Percentiles rank a stretch among this genome's conserved stretches.
Conservation (phyloP, 1,284 basidiomycete species). For the Leccinum angustisporum region DNA sequence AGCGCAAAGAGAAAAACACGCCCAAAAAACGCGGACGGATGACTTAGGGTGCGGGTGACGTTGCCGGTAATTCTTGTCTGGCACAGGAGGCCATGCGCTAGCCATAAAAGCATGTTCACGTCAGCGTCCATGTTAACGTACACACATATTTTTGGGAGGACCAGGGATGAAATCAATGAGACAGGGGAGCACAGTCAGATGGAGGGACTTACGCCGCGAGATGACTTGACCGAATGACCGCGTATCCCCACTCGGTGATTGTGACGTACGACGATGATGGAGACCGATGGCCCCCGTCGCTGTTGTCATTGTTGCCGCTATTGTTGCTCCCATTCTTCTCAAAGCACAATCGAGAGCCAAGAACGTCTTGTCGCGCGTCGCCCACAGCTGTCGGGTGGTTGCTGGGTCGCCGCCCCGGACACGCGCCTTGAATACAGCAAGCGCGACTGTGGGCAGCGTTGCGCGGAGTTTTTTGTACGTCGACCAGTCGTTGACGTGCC, state of each 20-base stretch:
- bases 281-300: neutral
- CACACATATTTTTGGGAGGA: neutral
- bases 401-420: slow-evolving; percentile 69
- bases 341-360: slow-evolving; percentile 56
- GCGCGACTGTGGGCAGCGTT: slow-evolving; percentile 69
- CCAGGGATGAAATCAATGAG: too few relatives aligned
- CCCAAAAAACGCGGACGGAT: slow-evolving; percentile 11
- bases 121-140: neutral
- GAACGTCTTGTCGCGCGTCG: slow-evolving; percentile 67
- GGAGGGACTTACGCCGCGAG: slow-evolving; percentile 60
- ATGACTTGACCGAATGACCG: slow-evolving; percentile 73
- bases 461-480: slow-evolving; percentile 73
- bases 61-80: slow-evolving; percentile 77
- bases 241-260: slow-evolving; percentile 75
- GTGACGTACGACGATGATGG: neutral
- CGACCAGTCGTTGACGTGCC: slow-evolving; percentile 67
- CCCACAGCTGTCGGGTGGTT: slow-evolving; percentile 70
- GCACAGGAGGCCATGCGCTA: slow-evolving; percentile 78
- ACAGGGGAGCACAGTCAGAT: neutral
- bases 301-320: neutral
- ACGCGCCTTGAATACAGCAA: slow-evolving; percentile 67
- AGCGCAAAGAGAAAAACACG: neutral
- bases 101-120: slow-evolving; percentile 41
- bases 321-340: slow-evolving; percentile 49
- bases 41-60: neutral